Evolutionary conservation across 2,329 filamentous ascomycete species (phyloP).

Genomic region (Neonectria sp.): DNA sequence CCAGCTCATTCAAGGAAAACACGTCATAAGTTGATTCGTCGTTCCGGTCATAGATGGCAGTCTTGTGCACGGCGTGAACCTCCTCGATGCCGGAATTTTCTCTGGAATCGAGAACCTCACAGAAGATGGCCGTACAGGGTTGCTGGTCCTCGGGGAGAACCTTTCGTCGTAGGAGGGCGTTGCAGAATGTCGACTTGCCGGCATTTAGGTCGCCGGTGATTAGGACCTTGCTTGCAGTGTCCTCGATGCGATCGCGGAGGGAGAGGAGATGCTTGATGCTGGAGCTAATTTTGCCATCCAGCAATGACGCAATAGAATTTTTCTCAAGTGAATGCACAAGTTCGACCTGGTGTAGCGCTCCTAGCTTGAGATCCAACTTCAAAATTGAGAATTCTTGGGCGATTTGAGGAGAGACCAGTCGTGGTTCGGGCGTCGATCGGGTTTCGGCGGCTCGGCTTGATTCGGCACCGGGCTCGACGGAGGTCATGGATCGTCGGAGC

Average conservation of each 20-base stretch:
- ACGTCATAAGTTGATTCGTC: conserved; percentile 97
- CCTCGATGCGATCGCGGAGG: conserved; percentile 93
- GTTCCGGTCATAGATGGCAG: conserved; percentile 84
- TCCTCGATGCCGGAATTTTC: conserved; percentile 95
- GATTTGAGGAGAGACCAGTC: conserved; percentile 91
- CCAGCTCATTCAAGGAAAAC: conserved; percentile 82
- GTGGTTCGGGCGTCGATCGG: conserved; percentile 76
- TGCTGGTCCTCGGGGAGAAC: conserved; percentile 97
- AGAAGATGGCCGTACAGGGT: conserved; percentile 98
- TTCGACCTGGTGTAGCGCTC: conserved; percentile 87
- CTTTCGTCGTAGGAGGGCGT: conserved; percentile 93
- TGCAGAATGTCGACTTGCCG: conserved; percentile 99
- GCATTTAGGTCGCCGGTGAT: conserved; percentile 97
- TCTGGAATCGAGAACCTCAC: conserved; percentile 92
- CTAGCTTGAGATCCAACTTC: conserved; percentile 94
- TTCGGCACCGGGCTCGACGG: conserved; percentile 74
- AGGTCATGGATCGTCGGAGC: conserved; percentile 81
- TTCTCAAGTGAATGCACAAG: conserved; percentile 97
- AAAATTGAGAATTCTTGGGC: conserved; percentile 96
- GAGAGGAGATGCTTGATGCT: conserved; percentile 92
- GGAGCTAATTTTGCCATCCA: conserved; percentile 95
- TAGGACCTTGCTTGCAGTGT: conserved; percentile 96
- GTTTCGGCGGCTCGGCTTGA: conserved; percentile 80
- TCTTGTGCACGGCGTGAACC: conserved; percentile 93
- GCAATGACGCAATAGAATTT: conserved; percentile 86